phyloP scores from a whole-genome alignment of 345 rosid species.

The Gossypium anomalum region DNA sequence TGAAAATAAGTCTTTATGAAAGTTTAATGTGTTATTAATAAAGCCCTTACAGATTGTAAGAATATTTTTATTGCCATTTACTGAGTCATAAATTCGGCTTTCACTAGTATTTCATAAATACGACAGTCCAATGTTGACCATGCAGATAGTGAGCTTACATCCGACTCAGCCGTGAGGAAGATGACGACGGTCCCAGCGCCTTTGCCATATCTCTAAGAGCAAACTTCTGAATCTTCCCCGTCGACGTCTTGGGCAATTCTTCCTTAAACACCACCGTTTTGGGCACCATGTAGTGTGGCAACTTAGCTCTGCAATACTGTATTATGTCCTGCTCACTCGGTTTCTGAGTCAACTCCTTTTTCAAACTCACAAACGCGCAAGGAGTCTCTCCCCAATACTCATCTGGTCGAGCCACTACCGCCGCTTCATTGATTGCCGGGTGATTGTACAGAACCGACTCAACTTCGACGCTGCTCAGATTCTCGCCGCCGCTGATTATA shows the following conservation, averaged over 20 bases:
- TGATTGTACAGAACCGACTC: constrained; percentile 63
- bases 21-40: not conserved
- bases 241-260: constrained; percentile 60
- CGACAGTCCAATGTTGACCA: not conserved
- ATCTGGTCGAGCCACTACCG: constrained; percentile 78
- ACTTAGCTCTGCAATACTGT: constrained; percentile 37
- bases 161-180: constrained; percentile 26
- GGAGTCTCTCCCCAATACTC: constrained; percentile 90
- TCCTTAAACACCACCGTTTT: constrained; percentile 49
- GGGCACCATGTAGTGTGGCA: constrained; percentile 49
- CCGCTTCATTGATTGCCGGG: constrained; percentile 63
- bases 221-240: constrained; percentile 55
- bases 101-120: not conserved
- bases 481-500: constrained; percentile 83
- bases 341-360: constrained; percentile 14
- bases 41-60: not conserved
- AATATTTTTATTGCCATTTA: not conserved
- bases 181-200: constrained; percentile 13
- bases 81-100: not conserved
- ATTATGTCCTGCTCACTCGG: constrained; percentile 28
- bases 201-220: constrained; percentile 39
- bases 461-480: constrained; percentile 68
- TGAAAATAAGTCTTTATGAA: no score
- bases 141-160: constrained; percentile 17
- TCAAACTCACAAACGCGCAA: constrained; percentile 62